A percentile compares a stretch with the other conserved stretches of the same genome.
These are phyloP conservation scores for Serendipita indica DNA, from an alignment of 768 basidiomycete genomes.

Conservation along the genomic window DNA sequence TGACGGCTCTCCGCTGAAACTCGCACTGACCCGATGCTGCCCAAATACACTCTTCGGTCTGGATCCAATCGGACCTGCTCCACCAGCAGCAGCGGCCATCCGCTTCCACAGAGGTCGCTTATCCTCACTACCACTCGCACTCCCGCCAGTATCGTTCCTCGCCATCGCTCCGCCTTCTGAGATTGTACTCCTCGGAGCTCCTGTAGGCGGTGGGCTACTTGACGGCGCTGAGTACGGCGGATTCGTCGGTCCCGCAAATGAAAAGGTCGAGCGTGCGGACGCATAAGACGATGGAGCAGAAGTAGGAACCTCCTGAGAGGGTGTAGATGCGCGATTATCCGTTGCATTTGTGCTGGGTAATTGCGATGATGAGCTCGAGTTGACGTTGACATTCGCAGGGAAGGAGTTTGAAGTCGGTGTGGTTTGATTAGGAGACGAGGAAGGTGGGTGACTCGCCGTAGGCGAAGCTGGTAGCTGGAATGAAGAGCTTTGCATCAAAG, in stretches of 20 bases:
- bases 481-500: background rate
- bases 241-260: background rate
- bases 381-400: no score
- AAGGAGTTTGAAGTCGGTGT: no score
- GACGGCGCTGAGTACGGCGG: background rate
- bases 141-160: no score
- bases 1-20: no score
- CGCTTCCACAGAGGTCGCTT: constrained; percentile 3
- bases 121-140: no score
- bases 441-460: background rate
- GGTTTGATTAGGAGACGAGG: background rate
- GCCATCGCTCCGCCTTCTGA: background rate
- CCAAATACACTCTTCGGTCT: background rate
- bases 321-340: background rate
- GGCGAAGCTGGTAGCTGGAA: background rate
- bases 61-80: background rate
- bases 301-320: background rate
- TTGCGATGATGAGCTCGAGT: no score
- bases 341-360: background rate
- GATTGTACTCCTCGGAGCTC: background rate
- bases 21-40: background rate
- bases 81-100: constrained; percentile 1
- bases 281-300: constrained; percentile 6
- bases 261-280: constrained; percentile 1
- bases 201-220: constrained; percentile 3